Percentiles rank a stretch among this genome's conserved stretches.
phyloP scores from a whole-genome alignment of 495 filamentous ascomycete genomes.

The Hypoxylon perforatum region DNA sequence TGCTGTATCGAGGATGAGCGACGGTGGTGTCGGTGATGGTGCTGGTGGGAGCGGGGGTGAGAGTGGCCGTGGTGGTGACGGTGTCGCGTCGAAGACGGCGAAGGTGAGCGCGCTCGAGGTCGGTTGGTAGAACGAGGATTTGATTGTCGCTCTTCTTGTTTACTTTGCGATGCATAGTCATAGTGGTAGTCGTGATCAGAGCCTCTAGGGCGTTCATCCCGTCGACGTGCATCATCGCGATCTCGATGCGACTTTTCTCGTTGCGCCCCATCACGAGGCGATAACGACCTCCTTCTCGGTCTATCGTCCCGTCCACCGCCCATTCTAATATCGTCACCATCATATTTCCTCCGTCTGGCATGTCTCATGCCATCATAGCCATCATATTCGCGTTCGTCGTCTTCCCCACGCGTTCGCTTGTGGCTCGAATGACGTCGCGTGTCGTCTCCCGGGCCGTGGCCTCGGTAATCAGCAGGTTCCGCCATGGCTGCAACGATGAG shows the following conservation, averaged over 20 bases:
- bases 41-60: conserved; percentile 26
- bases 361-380: not conserved
- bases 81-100: conserved; percentile 21
- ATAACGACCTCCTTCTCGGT: conserved; percentile 16
- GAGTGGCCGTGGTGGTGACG: conserved; percentile 25
- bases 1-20: too few species aligned
- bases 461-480: conserved; percentile 24
- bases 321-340: conserved; percentile 2
- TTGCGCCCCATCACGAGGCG: conserved; percentile 1
- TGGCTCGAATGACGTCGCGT: conserved; percentile 28
- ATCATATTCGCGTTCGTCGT: conserved; percentile 20
- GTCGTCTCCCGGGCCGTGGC: conserved; percentile 25
- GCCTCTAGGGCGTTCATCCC: conserved; percentile 1
- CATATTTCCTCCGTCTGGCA: not conserved
- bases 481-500: conserved; percentile 34
- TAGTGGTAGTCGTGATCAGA: too few species aligned
- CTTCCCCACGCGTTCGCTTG: conserved; percentile 38
- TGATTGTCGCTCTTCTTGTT: not conserved
- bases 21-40: conserved; percentile 32
- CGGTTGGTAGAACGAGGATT: not conserved
- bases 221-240: not conserved
- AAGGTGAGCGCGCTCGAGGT: conserved; percentile 9
- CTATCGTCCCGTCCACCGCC: not conserved
- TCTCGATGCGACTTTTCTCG: not conserved
- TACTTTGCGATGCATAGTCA: conserved; percentile 9